Conservation (phyloP, 2,329 filamentous ascomycete species). For the Ophiostoma piceae region DNA sequence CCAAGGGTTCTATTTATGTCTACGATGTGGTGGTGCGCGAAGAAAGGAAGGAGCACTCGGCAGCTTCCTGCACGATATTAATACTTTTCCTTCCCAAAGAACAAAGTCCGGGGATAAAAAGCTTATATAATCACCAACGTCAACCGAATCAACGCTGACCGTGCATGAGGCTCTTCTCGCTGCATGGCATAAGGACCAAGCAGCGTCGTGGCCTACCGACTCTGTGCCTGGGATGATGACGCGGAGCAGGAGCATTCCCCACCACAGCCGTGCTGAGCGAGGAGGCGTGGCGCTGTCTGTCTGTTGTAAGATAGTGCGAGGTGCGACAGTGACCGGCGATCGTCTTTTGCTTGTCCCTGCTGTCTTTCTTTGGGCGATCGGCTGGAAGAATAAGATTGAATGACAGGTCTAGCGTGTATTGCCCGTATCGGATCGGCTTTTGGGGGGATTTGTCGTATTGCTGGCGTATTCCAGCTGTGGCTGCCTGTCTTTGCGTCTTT, state of each 20-base stretch:
- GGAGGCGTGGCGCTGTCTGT: not conserved
- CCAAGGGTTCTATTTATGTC: constrained; percentile 15
- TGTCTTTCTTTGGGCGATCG: not conserved
- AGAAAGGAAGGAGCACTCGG: not conserved
- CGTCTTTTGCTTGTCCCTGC: not conserved
- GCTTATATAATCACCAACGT: not conserved
- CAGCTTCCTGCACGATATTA: not conserved
- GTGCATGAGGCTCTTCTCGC: not conserved
- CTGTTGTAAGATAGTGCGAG: not conserved
- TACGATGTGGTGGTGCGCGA: not conserved
- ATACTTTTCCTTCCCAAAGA: too few relatives aligned
- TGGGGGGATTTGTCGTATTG: not conserved
- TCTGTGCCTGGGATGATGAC: constrained; percentile 12
- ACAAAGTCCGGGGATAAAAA: not conserved
- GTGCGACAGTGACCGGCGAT: not conserved
- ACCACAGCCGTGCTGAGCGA: not conserved
- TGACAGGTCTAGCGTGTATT: not conserved
- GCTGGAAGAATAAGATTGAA: not conserved
- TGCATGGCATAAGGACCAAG: not conserved
- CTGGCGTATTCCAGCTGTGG: not conserved
- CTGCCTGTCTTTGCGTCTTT: not conserved
- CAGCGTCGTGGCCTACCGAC: not conserved
- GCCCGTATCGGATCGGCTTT: not conserved
- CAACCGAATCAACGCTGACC: not conserved
- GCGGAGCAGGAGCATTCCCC: constrained; percentile 5